A percentile compares a stretch with the other conserved stretches of the same genome.
These are phyloP conservation scores for Blepharisma stoltei DNA, from an alignment of 73 alveolate genomes.

Conservation along the genomic window DNA sequence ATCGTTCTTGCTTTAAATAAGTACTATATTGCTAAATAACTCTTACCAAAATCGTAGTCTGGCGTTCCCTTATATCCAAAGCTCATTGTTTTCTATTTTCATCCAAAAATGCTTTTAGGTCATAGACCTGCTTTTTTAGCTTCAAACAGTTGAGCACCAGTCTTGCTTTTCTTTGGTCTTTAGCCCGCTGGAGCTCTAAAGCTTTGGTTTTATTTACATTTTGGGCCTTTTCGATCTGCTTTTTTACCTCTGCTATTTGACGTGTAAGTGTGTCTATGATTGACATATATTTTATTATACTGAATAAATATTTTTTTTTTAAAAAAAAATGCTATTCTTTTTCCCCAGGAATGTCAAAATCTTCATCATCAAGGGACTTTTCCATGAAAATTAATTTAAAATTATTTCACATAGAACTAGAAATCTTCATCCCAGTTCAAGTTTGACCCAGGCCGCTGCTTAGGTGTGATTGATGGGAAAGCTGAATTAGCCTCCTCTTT, in stretches of 20 bases:
- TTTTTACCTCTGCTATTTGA: conserved; percentile 17
- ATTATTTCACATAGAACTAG: too few species aligned
- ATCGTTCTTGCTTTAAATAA: not conserved
- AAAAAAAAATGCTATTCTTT: too few species aligned
- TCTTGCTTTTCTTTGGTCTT: conserved; percentile 30
- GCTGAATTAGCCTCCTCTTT: too few species aligned
- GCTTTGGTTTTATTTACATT: not conserved
- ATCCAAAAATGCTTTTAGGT: not conserved
- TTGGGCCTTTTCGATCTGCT: not conserved
- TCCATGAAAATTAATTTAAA: too few species aligned
- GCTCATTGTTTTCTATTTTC: conserved; percentile 15
- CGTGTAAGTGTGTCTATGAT: conserved; percentile 14
- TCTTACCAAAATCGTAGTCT: not conserved
- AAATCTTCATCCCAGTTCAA: too few species aligned
- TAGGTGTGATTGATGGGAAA: too few species aligned
- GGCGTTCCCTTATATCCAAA: not conserved
- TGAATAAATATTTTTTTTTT: too few species aligned
- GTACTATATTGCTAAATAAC: not conserved
- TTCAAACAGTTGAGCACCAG: not conserved
- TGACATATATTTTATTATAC: too few species aligned
- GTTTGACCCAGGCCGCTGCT: too few species aligned
- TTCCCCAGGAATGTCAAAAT: too few species aligned
- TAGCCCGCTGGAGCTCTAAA: conserved; percentile 4
- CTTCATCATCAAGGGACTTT: too few species aligned
- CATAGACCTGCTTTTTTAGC: conserved; percentile 25